A percentile compares a stretch with the other conserved stretches of the same genome.
Evolutionary conservation across 345 rosid genomes (phyloP).

Genomic region (Syzygium grande): DNA sequence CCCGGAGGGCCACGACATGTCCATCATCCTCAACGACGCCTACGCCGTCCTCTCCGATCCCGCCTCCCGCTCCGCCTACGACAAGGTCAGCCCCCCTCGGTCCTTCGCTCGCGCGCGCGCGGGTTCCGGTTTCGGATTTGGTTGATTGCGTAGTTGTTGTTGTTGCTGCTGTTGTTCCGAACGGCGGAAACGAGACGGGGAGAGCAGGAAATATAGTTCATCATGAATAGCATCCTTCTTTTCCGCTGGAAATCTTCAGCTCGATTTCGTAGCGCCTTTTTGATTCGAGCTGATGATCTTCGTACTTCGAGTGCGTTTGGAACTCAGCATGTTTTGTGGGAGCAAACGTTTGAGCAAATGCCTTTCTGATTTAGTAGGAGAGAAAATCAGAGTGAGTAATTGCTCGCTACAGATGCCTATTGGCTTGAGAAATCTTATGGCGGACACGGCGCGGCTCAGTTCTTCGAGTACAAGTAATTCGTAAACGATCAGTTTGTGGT

Average conservation of each 20-base stretch:
- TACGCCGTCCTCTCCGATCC: slow-evolving; percentile 72
- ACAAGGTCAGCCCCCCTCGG: slow-evolving; percentile 35
- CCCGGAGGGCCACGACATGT: slow-evolving; percentile 76
- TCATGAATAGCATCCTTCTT: background rate
- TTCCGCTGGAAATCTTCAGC: background rate
- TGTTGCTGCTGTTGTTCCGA: background rate
- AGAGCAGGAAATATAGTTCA: background rate
- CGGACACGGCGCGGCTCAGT: background rate
- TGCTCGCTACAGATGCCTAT: background rate
- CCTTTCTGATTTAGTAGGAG: background rate
- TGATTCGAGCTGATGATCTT: background rate
- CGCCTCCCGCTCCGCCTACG: slow-evolving; percentile 55
- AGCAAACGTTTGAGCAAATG: background rate
- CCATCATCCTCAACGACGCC: slow-evolving; percentile 75
- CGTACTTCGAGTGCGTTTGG: background rate
- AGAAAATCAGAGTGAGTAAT: background rate
- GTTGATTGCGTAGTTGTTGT: background rate
- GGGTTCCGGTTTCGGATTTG: background rate
- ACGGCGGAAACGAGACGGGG: background rate
- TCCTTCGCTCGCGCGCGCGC: background rate
- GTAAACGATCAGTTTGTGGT: background rate
- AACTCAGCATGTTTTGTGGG: background rate
- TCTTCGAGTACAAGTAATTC: background rate
- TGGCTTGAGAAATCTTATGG: background rate
- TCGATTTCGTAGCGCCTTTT: background rate